Evolutionary conservation across 441 rosid species (phyloP), one percentile per base, ranked within the genome.

Genomic region (Eutrema salsugineum): DNA sequence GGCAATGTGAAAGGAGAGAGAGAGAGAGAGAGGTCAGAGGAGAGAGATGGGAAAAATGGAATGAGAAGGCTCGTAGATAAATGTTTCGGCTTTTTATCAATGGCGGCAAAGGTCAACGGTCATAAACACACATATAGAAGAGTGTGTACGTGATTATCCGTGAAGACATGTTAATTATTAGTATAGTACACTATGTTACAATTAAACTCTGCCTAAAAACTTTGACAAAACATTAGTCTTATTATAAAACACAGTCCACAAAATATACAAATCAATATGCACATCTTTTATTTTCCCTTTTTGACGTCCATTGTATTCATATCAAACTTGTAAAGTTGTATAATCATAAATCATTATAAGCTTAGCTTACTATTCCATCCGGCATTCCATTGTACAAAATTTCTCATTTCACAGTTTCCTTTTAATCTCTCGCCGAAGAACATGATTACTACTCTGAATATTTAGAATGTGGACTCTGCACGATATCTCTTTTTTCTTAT

Each of bases 31-130:
- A 49, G 20, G 71, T 63, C 68, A 64, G 33, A 48, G 16, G 71
- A 53, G 63, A 66, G 71, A 68, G 15, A 43, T 43, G 35, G 48
- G 59, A 39, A 5, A 33, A 51, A 62, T 38, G 61, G 49, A 61
- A 51, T 62, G 76, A 54, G 56, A 53, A 61, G 63, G 59, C 53
- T 53, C 32, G 19, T 40, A 24, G 28, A 32, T 63, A 42, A 32
- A 54, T 4, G 76, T 10, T 40, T 42, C 4, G 17, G 48, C 19
- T 68, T 64, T 8, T 64, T 20, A 63, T 28, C 16, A 71, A 60
- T 57, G 38, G 68, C 16, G 60, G 55, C 65, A 67, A 54, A 71
- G 22, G 80, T 77, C 77, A 72, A 77, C 73, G 76, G 20, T 70
- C 53, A 46, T 39, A 63, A n/a, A 8, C 38, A 61, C 22, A 24